phyloP scores from a whole-genome alignment of 495 filamentous ascomycete genomes.

The Aspergillus carlsbadensis region DNA sequence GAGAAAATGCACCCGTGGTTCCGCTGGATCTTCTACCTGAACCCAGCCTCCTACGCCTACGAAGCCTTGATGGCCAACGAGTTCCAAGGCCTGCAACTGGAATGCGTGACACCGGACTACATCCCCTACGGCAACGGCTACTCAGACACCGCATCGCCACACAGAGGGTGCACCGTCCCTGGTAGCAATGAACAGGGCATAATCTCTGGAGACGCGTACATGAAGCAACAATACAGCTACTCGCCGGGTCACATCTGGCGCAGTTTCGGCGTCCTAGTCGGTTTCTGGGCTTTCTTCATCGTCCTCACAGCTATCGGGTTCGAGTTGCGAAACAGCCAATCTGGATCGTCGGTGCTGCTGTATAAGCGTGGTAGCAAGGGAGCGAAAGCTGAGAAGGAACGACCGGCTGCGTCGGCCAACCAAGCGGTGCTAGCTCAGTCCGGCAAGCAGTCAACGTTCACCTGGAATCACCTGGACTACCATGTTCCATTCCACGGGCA shows the following conservation, averaged over 20 bases:
- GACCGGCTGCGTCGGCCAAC: not conserved
- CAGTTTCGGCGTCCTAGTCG: constrained; percentile 79
- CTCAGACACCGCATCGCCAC: constrained; percentile 53
- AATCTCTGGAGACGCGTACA: constrained; percentile 63
- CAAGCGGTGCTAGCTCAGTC: constrained; percentile 16
- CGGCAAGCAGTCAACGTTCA: constrained; percentile 36
- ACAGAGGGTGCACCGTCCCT: constrained; percentile 71
- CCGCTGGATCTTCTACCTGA: constrained; percentile 86
- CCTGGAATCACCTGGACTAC: constrained; percentile 67
- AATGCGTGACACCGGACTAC: constrained; percentile 66
- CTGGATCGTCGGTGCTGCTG: constrained; percentile 60
- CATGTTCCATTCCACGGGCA: constrained; percentile 56
- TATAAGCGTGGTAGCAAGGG: constrained; percentile 56
- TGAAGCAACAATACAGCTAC: constrained; percentile 65
- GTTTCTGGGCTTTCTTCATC: constrained; percentile 71
- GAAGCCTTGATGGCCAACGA: constrained; percentile 92
- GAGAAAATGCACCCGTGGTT: constrained; percentile 76
- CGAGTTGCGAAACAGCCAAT: constrained; percentile 61
- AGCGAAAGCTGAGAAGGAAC: constrained; percentile 28
- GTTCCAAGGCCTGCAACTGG: constrained; percentile 74
- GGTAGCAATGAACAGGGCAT: constrained; percentile 58
- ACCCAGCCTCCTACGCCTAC: constrained; percentile 83
- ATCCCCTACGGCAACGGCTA: constrained; percentile 63
- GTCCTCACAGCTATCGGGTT: constrained; percentile 63
- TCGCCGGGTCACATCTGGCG: constrained; percentile 63